phyloP scores from a whole-genome alignment of 2,329 filamentous ascomycete species.

The Lasiodiplodia citricola region DNA sequence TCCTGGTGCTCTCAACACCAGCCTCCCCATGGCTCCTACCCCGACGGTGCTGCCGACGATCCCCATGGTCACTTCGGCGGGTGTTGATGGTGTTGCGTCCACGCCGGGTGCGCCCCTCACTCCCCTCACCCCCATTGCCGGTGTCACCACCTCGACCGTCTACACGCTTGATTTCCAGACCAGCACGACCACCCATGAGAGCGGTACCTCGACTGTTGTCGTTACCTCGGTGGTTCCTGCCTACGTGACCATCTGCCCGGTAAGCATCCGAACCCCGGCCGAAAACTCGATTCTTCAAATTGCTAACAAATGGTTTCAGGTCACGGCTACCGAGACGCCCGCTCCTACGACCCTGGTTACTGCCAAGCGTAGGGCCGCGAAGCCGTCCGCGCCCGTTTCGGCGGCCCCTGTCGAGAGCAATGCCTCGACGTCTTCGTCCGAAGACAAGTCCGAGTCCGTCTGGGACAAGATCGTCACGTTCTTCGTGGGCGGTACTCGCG shows the following conservation, averaged over 20 bases:
- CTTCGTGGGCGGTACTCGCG: slow-evolving; percentile 8
- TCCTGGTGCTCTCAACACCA: neutral
- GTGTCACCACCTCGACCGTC: slow-evolving; percentile 19
- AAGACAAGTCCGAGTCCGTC: neutral
- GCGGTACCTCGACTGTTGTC: neutral
- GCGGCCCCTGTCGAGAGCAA: neutral
- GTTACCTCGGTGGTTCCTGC: slow-evolving; percentile 15
- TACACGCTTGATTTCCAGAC: slow-evolving; percentile 11
- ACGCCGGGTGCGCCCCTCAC: neutral
- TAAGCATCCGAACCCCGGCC: neutral
- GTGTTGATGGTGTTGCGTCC: slow-evolving; percentile 3
- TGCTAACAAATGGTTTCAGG: neutral
- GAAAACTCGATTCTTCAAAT: neutral
- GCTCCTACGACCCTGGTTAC: slow-evolving; percentile 9
- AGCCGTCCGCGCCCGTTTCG: neutral
- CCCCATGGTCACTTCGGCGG: neutral
- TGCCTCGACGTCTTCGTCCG: neutral
- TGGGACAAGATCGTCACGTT: slow-evolving; percentile 9
- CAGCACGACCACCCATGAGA: neutral
- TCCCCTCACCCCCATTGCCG: neutral
- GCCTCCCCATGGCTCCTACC: slow-evolving; percentile 19
- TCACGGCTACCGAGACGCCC: slow-evolving; percentile 6
- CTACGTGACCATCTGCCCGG: slow-evolving; percentile 20
- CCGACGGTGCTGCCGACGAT: slow-evolving; percentile 9
- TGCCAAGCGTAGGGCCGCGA: slow-evolving; percentile 18